phyloP scores from a whole-genome alignment of 352 stramenopile species.

The Globisporangium cystogenes region DNA sequence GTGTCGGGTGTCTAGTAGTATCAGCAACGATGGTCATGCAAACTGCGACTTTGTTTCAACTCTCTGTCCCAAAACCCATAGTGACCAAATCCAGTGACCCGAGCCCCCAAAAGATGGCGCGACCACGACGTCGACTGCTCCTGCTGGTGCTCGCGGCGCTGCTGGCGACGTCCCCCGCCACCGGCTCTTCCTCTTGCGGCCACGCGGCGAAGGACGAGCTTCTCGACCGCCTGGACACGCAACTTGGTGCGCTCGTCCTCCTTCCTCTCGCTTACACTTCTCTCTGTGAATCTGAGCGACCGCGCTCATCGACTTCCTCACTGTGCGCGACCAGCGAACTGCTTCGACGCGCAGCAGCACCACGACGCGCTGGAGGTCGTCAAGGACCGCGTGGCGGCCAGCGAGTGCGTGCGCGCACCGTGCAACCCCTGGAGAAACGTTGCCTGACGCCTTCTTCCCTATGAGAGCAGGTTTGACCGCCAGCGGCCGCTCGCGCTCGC shows the following conservation, averaged over 20 bases:
- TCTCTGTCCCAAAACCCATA: no score
- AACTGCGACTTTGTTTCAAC: no score
- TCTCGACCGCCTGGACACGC: conserved; percentile 33
- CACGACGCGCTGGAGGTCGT: conserved; percentile 26
- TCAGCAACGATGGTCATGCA: no score
- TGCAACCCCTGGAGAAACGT: no score
- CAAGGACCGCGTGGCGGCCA: conserved; percentile 34
- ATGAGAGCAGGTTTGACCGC: conserved; percentile 24
- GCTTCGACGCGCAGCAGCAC: conserved; percentile 26
- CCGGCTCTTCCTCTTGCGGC: conserved; percentile 19
- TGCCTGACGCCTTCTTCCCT: background rate
- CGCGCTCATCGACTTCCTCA: no score
- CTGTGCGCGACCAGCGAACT: conserved; percentile 4
- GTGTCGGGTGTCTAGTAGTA: no score
- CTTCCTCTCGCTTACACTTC: background rate
- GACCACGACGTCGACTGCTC: no score
- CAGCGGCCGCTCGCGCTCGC: conserved; percentile 44
- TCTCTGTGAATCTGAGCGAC: no score
- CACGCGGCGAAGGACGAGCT: conserved; percentile 35
- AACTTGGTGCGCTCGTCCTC: conserved; percentile 20
- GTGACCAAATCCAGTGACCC: no score
- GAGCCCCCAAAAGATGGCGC: no score
- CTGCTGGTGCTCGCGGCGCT: conserved; percentile 2
- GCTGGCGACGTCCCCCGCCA: conserved; percentile 4
- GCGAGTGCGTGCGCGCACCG: conserved; percentile 24